Conservation (phyloP, 805 yeast species). For the Candida patagonica region DNA sequence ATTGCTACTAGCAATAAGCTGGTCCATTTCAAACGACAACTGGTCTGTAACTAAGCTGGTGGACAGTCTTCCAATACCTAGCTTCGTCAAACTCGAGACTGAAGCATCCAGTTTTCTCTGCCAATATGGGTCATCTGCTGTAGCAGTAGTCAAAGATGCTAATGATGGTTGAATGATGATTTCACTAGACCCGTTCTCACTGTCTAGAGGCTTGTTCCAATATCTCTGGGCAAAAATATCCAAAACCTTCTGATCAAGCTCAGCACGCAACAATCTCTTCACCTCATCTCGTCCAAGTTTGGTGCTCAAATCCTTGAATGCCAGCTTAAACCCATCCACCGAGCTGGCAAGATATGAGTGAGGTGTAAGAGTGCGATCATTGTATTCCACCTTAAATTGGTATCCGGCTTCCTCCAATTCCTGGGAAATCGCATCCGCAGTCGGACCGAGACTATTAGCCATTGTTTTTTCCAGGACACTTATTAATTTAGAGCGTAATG, state of each 20-base stretch:
- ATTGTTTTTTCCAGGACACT: conserved; percentile 81
- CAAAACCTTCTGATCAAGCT: conserved; percentile 79
- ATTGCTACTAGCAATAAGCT: conserved; percentile 63
- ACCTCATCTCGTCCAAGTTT: conserved; percentile 77
- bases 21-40: conserved; percentile 64
- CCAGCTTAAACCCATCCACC: conserved; percentile 74
- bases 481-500: conserved; percentile 71
- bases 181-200: conserved; percentile 14
- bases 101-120: conserved; percentile 76
- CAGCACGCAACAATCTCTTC: conserved; percentile 66
- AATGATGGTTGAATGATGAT: conserved; percentile 37
- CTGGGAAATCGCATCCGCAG: conserved; percentile 73
- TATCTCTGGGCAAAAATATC: conserved; percentile 83
- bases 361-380: conserved; percentile 89
- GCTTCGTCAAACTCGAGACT: conserved; percentile 74
- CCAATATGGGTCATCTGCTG: conserved; percentile 75
- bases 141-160: conserved; percentile 45
- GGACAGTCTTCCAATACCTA: conserved; percentile 88
- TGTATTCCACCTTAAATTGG: conserved; percentile 91
- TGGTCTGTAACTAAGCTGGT: conserved; percentile 78
- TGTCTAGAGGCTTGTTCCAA: conserved; percentile 61
- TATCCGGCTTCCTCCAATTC: conserved; percentile 92
- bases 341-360: conserved; percentile 90
- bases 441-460: conserved; percentile 83
- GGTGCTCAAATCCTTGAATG: conserved; percentile 78